A percentile compares a stretch with the other conserved stretches of the same genome.
Evolutionary conservation across 257 asterid genomes (phyloP).

Genomic region (Verbena officinalis): DNA sequence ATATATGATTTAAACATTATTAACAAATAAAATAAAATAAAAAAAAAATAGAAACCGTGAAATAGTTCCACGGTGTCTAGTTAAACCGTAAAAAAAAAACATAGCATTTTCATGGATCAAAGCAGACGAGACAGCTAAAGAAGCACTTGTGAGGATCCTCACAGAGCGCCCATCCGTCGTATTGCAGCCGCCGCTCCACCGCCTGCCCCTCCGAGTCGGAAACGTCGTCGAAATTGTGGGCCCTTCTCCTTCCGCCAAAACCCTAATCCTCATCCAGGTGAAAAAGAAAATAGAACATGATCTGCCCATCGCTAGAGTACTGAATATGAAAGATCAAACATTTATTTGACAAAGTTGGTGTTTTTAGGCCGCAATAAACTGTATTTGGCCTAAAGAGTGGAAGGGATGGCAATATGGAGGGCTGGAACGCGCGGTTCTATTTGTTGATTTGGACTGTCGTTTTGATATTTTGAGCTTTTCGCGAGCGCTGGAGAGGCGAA

Average conservation of each 20-base stretch:
- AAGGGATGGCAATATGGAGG: slow-evolving; percentile 82
- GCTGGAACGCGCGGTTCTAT: slow-evolving; percentile 66
- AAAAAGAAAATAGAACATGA: background rate
- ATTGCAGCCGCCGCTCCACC: slow-evolving; percentile 87
- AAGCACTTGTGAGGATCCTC: slow-evolving; percentile 57
- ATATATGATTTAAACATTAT: too few relatives aligned
- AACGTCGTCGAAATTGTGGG: slow-evolving; percentile 84
- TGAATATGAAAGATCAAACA: background rate
- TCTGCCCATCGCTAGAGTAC: too few relatives aligned
- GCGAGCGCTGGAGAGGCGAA: slow-evolving; percentile 49
- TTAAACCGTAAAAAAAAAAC: too few relatives aligned
- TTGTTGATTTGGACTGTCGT: slow-evolving; percentile 88
- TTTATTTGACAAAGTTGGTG: background rate
- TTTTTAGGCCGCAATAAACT: slow-evolving; percentile 70
- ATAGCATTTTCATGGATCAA: slow-evolving; percentile 76
- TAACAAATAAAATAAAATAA: too few relatives aligned
- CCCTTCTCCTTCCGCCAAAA: slow-evolving; percentile 81
- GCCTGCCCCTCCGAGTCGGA: slow-evolving; percentile 78
- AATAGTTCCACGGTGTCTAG: too few relatives aligned
- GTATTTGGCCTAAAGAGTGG: slow-evolving; percentile 91
- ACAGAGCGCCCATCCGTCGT: slow-evolving; percentile 64
- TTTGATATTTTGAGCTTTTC: slow-evolving; percentile 72
- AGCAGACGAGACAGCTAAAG: slow-evolving; percentile 70
- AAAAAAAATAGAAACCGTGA: too few relatives aligned
- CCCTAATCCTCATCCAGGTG: slow-evolving; percentile 87